Base-by-base conservation (phyloP, 2,329 filamentous ascomycete species). In the Chaetomium strumarium region DNA sequence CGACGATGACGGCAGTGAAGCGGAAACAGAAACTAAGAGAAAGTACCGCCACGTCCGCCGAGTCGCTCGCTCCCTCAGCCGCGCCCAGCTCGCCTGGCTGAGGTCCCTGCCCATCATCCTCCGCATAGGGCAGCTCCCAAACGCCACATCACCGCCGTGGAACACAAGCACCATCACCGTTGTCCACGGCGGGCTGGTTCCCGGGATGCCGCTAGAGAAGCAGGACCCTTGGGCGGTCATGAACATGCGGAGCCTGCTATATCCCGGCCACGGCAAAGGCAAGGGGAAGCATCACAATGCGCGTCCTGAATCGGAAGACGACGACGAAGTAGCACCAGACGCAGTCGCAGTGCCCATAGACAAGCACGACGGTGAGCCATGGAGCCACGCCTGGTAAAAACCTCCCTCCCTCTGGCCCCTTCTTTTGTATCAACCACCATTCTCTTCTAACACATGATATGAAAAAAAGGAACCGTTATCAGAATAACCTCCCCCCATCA, bases 141-240 rank as follows among this genome's bases (percentile, higher is more conserved):
- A 69, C 2, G 73, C 84, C 0, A 20, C 49, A 9, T 19, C 45
- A 1, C 40, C 60, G 8, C 63, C 64, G 3, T 64, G 65, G 55
- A 57, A 63, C 51, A 57, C 62, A 13, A 46, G 39, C 37, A 76
- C 84, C 53, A 75, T 95, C 5, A 76, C 85, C 5, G 85, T 90
- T 46, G 92, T 91, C 7, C 93, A 97, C 71, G 92, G 82, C 0
- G 93, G 93, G 1, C 76, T 97, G 2, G 84, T 93, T 0, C 89
- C 92, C 0, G 86, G 84, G 5, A 72, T 95, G 0, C 68, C 79
- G 0, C 74, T 95, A 13, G 75, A 84, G 42, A 73, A 78, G 47
- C 92, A 85, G 61, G 78, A 96, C 67, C 86, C 90, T 0, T 84
- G 81, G 67, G 84, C 86, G 47, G 86, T 88, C 38, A 96, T 96